Base-by-base conservation (phyloP, 805 yeast genomes). In the Yarrowia sp. region DNA sequence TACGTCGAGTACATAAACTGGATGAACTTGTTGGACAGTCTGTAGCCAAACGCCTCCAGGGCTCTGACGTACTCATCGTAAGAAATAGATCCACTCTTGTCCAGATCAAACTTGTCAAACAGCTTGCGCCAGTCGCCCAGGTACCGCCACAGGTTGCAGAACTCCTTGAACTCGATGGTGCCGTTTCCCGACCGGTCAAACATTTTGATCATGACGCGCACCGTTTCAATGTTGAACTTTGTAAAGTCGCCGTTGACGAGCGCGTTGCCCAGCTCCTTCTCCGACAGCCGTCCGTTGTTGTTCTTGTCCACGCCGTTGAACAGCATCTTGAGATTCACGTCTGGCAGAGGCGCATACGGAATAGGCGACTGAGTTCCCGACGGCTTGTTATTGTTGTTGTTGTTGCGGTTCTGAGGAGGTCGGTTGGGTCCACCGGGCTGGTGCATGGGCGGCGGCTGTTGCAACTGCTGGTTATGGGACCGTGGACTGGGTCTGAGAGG, bases 61-160 rank as follows among this genome's bases (percentile, higher is more conserved):
- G 89, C 84, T 11, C 80, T 77, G 68, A 83, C 83, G 71, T 83
- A 87, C 74, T 88, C 92, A 32, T 86, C 86, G 69, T 84, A 82
- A n/a, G 86, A 81, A 48, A 87, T 85, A 68, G 81, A 83, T 0
- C 87, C 86, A 48, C 83, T 82, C 66, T 77, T 77, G 72, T 85
- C 83, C n/a, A 78, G 70, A 69, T 88, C 92, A 57, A 85, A 87
- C 69, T 81, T 81, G 60, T 83, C 80, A 69, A 88, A 87, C 8
- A 85, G 77, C 71, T 82, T 84, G 65, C 86, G 82, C 84, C 90
- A 87, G 55, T 87, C 87, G 18, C 84, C 77, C 48, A 87, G 76
- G 69, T 87, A 86, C 70, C 86, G 84, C 90, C 90, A 86, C 65
- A 87, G 76, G 66, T 85, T 84, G 62, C 83, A 74, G 70, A 87